These are phyloP conservation scores for Uronychia binucleata DNA, from an alignment of 73 alveolate genomes.

Conservation along the genomic window DNA sequence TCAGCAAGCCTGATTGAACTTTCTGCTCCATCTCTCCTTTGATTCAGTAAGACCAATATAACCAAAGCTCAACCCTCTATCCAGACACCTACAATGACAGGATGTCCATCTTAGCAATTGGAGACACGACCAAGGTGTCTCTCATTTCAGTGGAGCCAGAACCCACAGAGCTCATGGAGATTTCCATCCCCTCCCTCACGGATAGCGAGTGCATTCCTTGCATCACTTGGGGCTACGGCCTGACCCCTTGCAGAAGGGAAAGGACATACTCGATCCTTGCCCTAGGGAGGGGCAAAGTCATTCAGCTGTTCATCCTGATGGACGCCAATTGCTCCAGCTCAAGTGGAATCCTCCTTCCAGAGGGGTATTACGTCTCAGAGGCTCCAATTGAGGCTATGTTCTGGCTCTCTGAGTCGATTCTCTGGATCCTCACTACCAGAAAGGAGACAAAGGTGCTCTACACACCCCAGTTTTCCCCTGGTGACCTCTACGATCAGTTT, in stretches of 20 bases:
- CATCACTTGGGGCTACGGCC: slow-evolving; percentile 39
- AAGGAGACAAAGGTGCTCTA: slow-evolving; percentile 31
- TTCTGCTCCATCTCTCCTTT: neutral
- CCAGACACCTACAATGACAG: neutral
- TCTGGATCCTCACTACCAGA: slow-evolving; percentile 18
- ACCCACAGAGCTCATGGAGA: neutral
- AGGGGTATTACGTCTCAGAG: slow-evolving; percentile 50
- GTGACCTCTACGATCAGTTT: neutral
- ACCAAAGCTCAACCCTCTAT: neutral
- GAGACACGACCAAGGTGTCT: slow-evolving; percentile 16
- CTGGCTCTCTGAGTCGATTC: slow-evolving; percentile 39
- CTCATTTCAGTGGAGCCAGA: neutral
- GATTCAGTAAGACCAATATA: neutral
- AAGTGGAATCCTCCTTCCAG: slow-evolving; percentile 12
- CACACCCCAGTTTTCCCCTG: slow-evolving; percentile 54
- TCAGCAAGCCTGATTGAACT: neutral
- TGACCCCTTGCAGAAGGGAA: slow-evolving; percentile 43
- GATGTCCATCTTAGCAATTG: slow-evolving; percentile 21
- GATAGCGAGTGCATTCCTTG: slow-evolving; percentile 39
- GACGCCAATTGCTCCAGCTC: slow-evolving; percentile 16
- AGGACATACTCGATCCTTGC: slow-evolving; percentile 34
- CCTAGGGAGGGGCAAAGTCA: slow-evolving; percentile 48
- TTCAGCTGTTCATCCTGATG: slow-evolving; percentile 14
- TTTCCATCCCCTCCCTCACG: neutral
- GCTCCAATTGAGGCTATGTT: slow-evolving; percentile 23